phyloP scores from a whole-genome alignment of 768 basidiomycete genomes.

The Lactarius trivialis region DNA sequence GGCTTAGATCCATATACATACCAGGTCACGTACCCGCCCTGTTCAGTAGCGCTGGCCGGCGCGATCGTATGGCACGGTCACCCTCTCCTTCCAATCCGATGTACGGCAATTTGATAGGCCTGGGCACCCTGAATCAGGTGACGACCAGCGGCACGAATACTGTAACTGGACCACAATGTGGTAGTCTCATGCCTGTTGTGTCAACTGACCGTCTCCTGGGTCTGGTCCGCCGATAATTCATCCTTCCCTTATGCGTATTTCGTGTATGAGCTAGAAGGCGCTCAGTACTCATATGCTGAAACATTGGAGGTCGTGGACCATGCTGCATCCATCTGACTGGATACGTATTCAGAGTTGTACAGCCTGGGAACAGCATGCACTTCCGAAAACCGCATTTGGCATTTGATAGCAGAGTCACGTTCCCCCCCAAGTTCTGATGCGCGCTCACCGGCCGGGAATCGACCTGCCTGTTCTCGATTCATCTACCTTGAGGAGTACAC shows the following conservation, averaged over 20 bases:
- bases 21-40: not conserved
- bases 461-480: not conserved
- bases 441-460: slow-evolving; percentile 9
- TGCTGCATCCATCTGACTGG: slow-evolving; percentile 9
- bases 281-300: slow-evolving; percentile 3
- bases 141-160: not conserved
- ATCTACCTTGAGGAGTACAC: not conserved
- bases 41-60: slow-evolving; percentile 1
- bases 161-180: not conserved
- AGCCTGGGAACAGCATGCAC: not conserved
- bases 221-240: slow-evolving; percentile 7
- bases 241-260: slow-evolving; percentile 1
- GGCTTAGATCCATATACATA: not conserved
- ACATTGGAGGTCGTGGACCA: not conserved
- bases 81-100: not conserved
- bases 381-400: slow-evolving; percentile 16
- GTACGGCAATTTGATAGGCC: slow-evolving; percentile 1
- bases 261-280: slow-evolving; percentile 4
- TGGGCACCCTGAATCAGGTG: not conserved
- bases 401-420: not conserved
- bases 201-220: slow-evolving; percentile 3
- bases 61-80: slow-evolving; percentile 2
- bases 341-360: not conserved
- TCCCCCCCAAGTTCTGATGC: slow-evolving; percentile 10
- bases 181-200: slow-evolving; percentile 12